Conservation (phyloP, 495 filamentous ascomycete genomes). For the Talaromyces trachyspermus region DNA sequence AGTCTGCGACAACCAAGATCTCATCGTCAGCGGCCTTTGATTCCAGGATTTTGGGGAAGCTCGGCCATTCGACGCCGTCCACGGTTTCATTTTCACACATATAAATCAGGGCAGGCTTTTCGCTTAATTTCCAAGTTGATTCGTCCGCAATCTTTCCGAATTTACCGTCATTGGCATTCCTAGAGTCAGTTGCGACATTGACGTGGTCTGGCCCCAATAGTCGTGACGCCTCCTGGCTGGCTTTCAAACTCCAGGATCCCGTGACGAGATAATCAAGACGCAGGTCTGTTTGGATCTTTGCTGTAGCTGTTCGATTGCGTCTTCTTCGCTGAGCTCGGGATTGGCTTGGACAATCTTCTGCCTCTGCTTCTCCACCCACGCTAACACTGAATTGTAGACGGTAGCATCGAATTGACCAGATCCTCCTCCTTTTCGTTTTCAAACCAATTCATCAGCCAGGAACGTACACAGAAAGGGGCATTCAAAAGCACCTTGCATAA, state of each 20-base stretch:
- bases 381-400: slow-evolving; percentile 70
- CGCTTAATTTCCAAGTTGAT: slow-evolving; percentile 67
- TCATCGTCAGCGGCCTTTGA: slow-evolving; percentile 41
- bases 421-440: slow-evolving; percentile 46
- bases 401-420: slow-evolving; percentile 75
- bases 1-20: slow-evolving; percentile 72
- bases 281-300: slow-evolving; percentile 58
- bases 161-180: slow-evolving; percentile 68
- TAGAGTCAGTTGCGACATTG: slow-evolving; percentile 68
- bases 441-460: neutral
- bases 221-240: slow-evolving; percentile 73
- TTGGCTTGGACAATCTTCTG: slow-evolving; percentile 28
- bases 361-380: slow-evolving; percentile 61
- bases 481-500: slow-evolving; percentile 57
- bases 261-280: slow-evolving; percentile 87
- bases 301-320: slow-evolving; percentile 50
- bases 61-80: slow-evolving; percentile 89
- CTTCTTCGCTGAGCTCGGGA: slow-evolving; percentile 35
- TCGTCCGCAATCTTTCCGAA: slow-evolving; percentile 78
- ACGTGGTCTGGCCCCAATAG: slow-evolving; percentile 70
- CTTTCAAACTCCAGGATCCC: slow-evolving; percentile 86
- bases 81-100: slow-evolving; percentile 89
- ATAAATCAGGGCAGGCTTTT: slow-evolving; percentile 69
- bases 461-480: neutral
- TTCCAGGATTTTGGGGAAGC: slow-evolving; percentile 59